These are phyloP conservation scores for Agaricus bisporus DNA, from an alignment of 768 basidiomycete species.

Conservation along the genomic window DNA sequence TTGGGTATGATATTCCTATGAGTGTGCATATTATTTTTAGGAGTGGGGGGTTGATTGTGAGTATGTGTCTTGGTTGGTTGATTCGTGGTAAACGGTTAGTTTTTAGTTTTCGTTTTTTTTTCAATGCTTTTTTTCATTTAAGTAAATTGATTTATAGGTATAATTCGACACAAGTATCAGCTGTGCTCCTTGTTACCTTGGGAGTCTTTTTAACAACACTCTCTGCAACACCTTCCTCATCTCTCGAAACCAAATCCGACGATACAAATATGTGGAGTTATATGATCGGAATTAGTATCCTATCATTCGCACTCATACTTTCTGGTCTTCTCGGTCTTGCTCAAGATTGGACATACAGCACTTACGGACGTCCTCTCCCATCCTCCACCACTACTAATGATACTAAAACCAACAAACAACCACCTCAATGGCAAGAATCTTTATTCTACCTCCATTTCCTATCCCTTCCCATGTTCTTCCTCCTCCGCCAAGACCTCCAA, in stretches of 20 bases:
- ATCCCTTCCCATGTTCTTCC: conserved; percentile 70
- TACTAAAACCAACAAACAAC: conserved; percentile 10
- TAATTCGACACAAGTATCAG: conserved; percentile 47
- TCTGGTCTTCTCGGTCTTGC: conserved; percentile 77
- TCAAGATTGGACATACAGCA: conserved; percentile 77
- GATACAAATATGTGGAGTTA: conserved; percentile 38
- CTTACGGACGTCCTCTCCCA: conserved; percentile 21
- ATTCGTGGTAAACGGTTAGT: conserved; percentile 57
- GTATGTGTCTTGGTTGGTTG: conserved; percentile 74
- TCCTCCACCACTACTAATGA: background rate
- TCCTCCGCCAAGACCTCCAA: conserved; percentile 46
- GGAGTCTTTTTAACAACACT: conserved; percentile 81
- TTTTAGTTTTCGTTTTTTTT: too few relatives aligned
- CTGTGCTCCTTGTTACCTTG: conserved; percentile 74
- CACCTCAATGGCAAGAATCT: conserved; percentile 68
- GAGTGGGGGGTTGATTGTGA: conserved; percentile 80
- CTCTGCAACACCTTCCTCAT: conserved; percentile 49
- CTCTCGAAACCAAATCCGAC: conserved; percentile 10
- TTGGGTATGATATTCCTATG: conserved; percentile 84
- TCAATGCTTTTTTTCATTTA: too few relatives aligned
- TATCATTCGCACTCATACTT: conserved; percentile 71
- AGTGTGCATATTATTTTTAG: conserved; percentile 92
- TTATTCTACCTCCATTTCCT: conserved; percentile 90
- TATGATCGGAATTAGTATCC: conserved; percentile 63
- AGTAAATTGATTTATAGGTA: conserved; percentile 9